Conservation (phyloP, 1,284 basidiomycete species). For the Baeospora myosura region DNA sequence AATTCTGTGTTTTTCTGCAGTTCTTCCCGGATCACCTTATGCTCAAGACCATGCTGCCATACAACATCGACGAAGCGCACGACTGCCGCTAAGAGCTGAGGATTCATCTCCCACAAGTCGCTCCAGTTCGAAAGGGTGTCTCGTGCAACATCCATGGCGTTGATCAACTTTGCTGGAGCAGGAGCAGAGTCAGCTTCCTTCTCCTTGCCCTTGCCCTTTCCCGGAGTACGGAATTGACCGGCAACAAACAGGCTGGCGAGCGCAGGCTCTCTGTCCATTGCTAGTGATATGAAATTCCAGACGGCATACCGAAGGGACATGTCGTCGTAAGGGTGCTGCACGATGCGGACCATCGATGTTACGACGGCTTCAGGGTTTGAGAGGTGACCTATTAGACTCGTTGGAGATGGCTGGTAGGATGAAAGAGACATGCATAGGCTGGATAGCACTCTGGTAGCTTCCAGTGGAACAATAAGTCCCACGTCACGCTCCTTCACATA, state of each 20-base stretch:
- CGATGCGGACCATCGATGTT: constrained; percentile 52
- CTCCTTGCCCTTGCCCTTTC: constrained; percentile 34
- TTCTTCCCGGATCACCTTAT: constrained; percentile 51
- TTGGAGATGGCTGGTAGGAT: constrained; percentile 45
- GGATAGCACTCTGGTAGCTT: constrained; percentile 60
- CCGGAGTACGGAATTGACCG: constrained; percentile 54
- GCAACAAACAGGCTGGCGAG: constrained; percentile 77
- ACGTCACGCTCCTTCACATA: constrained; percentile 59
- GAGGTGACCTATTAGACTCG: constrained; percentile 67
- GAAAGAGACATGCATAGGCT: constrained; percentile 64
- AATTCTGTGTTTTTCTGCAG: constrained; percentile 51
- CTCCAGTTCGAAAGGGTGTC: constrained; percentile 65
- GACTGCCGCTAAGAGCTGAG: constrained; percentile 68
- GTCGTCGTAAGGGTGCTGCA: constrained; percentile 68
- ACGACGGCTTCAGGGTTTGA: constrained; percentile 65
- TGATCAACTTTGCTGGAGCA: constrained; percentile 29
- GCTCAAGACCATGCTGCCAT: constrained; percentile 79
- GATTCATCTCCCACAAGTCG: constrained; percentile 67
- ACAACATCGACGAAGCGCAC: constrained; percentile 76
- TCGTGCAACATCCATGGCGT: constrained; percentile 57
- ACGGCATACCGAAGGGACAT: constrained; percentile 61
- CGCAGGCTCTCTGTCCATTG: constrained; percentile 83
- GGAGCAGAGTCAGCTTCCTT: constrained; percentile 18
- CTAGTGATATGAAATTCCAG: constrained; percentile 79
- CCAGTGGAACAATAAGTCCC: constrained; percentile 50